Percentiles rank a stretch among this genome's conserved stretches.
Evolutionary conservation across 257 asterid genomes (phyloP).

Genomic region (Primulina tabacum): DNA sequence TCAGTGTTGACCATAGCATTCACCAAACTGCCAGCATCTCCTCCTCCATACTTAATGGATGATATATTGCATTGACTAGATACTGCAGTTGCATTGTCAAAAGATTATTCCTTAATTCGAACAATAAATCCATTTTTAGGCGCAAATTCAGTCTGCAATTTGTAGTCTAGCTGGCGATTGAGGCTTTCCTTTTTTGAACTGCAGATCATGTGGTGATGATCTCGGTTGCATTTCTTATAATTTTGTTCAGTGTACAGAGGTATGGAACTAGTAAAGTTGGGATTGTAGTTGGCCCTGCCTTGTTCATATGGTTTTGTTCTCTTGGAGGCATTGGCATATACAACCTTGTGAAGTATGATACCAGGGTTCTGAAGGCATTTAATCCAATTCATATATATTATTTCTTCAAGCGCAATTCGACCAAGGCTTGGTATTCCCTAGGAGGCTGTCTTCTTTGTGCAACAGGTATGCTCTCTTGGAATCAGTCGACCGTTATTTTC

Average conservation of each 20-base stretch:
- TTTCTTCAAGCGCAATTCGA: slow-evolving; percentile 73
- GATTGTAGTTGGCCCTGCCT: slow-evolving; percentile 92
- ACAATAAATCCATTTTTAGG: not conserved
- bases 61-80: not conserved
- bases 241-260: slow-evolving; percentile 89
- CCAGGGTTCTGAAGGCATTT: slow-evolving; percentile 72
- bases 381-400: slow-evolving; percentile 86
- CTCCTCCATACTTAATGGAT: not conserved
- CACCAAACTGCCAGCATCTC: not conserved
- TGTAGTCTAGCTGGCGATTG: slow-evolving; percentile 23
- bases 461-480: slow-evolving; percentile 56
- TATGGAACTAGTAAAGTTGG: slow-evolving; percentile 98
- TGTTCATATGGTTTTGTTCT: slow-evolving; percentile 95
- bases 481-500: slow-evolving; percentile 2
- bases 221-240: slow-evolving; percentile 77
- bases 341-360: slow-evolving; percentile 83
- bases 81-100: not conserved
- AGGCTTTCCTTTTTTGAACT: slow-evolving; percentile 38
- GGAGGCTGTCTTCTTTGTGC: slow-evolving; percentile 97
- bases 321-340: slow-evolving; percentile 91
- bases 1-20: not conserved
- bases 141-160: slow-evolving; percentile 21
- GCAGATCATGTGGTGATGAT: slow-evolving; percentile 96
- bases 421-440: slow-evolving; percentile 90
- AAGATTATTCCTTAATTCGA: not conserved